phyloP scores from a whole-genome alignment of 2,329 filamentous ascomycete genomes.

The Hypoxylon rubiginosum region DNA sequence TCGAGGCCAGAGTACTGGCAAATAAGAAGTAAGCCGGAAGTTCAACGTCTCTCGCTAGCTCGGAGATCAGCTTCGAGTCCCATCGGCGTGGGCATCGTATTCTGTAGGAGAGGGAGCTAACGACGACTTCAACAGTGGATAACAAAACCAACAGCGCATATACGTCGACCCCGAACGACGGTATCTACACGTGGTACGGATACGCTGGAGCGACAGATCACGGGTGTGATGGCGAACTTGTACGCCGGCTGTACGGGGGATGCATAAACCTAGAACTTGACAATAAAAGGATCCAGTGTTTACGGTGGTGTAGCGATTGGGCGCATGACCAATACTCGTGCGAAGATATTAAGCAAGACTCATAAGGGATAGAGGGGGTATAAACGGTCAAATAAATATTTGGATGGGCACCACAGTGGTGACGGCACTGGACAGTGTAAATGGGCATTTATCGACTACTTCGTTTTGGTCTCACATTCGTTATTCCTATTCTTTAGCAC shows the following conservation, averaged over 20 bases:
- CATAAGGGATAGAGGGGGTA: constrained; percentile 34
- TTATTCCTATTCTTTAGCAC: too few relatives aligned
- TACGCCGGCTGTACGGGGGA: constrained; percentile 30
- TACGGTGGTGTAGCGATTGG: constrained; percentile 41
- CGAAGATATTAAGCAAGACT: constrained; percentile 24
- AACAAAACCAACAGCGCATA: constrained; percentile 41
- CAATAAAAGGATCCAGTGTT: constrained; percentile 29
- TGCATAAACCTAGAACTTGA: constrained; percentile 31
- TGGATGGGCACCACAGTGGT: too few relatives aligned
- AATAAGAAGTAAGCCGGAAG: constrained; percentile 28
- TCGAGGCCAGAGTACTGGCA: constrained; percentile 32
- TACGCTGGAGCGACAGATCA: constrained; percentile 26
- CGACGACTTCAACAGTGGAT: constrained; percentile 26
- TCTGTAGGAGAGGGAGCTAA: constrained; percentile 3
- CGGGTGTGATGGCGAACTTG: constrained; percentile 32
- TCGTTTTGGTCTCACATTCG: too few relatives aligned
- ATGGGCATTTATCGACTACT: too few relatives aligned
- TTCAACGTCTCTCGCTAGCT: background rate
- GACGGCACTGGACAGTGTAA: too few relatives aligned
- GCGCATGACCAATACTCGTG: constrained; percentile 31
- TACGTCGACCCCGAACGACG: constrained; percentile 38
- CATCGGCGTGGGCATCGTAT: background rate
- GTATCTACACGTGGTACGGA: constrained; percentile 43
- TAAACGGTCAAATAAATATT: constrained; percentile 23
- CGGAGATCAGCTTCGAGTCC: background rate